Base-by-base conservation (phyloP, 2,329 filamentous ascomycete genomes). In the Curvularia sp. region DNA sequence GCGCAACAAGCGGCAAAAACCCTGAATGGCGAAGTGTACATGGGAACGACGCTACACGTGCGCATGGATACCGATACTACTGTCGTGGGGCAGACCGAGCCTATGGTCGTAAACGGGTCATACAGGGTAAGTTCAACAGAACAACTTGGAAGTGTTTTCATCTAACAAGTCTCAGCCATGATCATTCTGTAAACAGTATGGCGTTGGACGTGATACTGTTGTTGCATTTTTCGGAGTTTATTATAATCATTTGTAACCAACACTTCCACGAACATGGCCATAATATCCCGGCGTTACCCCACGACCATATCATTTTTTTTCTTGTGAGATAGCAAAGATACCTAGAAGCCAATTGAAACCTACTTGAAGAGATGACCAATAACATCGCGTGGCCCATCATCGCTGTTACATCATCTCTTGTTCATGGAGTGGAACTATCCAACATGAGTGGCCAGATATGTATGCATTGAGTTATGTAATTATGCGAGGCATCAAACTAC, bases 51-150 rank as follows among this genome's bases (percentile, higher is more conserved):
- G 12, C 57, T 78, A 43, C 68, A 61, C 20, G 74, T 75, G 20
- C 74, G 75, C 44, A 62, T 76, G 53, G 75, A 77, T 49, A 71
- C 65, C 6, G 72, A 77, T 10, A 64, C 69, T 6, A 77, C 75
- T 2, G 61, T 74, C 15, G 69, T 78, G 43, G 73, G 71, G 18
- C 67, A 68, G 28, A 56, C 70, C 38, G 66, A 65, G 38, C 74
- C 74, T 26, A 61, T 69, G 30, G 67, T 75, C 41, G 72, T 68
- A 28, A 70, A 75, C 56, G 72, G 73, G n/a, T 63, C 61, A 49
- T 65, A 64, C 42, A 53, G 44, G 49, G 69, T 71, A 62, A 60
- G 69, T 28, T 7, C 22, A 55, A 15, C 22, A 53, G 35, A 33
- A 20, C 13, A 26, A 39, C 15, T 13, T 26, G 22, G 24, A 33